Evolutionary conservation across 176 grass and related monocot species (phyloP).

Genomic region (Ananas comosus): DNA sequence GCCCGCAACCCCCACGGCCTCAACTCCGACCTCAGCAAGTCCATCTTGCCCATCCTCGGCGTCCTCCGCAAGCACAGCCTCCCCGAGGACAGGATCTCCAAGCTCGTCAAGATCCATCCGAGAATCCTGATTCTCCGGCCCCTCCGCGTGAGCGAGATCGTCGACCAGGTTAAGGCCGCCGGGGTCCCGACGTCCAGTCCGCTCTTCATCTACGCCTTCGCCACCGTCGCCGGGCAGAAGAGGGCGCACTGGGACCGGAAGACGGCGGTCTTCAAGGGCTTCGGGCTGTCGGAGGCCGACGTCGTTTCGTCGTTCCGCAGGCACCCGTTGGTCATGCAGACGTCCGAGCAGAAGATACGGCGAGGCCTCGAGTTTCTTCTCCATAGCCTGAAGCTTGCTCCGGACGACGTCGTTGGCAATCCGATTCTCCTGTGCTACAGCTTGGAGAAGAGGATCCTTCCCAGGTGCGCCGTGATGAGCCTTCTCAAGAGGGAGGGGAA

Average conservation of each 20-base stretch:
- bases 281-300: constrained; percentile 23
- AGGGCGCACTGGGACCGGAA: constrained; percentile 24
- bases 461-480: constrained; percentile 32
- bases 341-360: constrained; percentile 19
- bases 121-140: constrained; percentile 8
- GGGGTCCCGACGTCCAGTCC: constrained; percentile 4
- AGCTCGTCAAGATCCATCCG: constrained; percentile 15
- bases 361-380: constrained; percentile 25
- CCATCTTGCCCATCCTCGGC: not conserved
- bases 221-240: constrained; percentile 10
- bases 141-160: constrained; percentile 12
- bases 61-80: constrained; percentile 16
- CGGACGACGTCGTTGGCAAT: not conserved
- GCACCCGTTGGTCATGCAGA: constrained; percentile 4
- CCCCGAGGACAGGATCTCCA: constrained; percentile 4
- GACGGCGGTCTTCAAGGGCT: constrained; percentile 13
- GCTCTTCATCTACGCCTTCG: constrained; percentile 8
- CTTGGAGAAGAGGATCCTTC: constrained; percentile 35
- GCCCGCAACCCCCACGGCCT: constrained; percentile 1
- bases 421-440: constrained; percentile 19
- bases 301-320: constrained; percentile 27
- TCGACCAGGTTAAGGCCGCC: constrained; percentile 3
- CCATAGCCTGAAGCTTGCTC: constrained; percentile 23
- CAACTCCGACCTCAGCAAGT: not conserved
- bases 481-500: constrained; percentile 35